These are phyloP conservation scores for Aspergillus taichungensis DNA, from an alignment of 495 filamentous ascomycete species.

Conservation along the genomic window DNA sequence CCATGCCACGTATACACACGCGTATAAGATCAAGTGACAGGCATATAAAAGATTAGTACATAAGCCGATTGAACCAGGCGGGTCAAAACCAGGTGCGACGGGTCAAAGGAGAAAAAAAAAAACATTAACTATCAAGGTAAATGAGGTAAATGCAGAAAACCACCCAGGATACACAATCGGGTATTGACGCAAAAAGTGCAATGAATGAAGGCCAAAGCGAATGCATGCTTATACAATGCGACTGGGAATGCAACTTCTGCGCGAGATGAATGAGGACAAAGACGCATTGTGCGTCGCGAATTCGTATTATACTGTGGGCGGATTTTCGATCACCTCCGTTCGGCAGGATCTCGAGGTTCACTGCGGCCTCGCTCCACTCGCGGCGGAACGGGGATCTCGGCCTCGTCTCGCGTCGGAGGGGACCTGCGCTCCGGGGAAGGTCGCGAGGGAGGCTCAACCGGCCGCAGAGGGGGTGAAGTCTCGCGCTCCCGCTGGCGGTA, in stretches of 20 bases:
- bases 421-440: conserved; percentile 13
- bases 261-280: conserved; percentile 2
- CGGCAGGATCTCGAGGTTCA: conserved; percentile 18
- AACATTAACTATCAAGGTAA: conserved; percentile 13
- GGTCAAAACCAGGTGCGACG: not conserved
- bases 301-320: conserved; percentile 6
- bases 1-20: too few species aligned
- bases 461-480: conserved; percentile 12
- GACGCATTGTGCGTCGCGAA: conserved; percentile 1
- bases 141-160: conserved; percentile 2
- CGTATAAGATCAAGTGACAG: too few species aligned
- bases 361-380: conserved; percentile 20
- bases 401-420: conserved; percentile 17
- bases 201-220: conserved; percentile 1
- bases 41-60: too few species aligned
- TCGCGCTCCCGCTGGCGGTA: conserved; percentile 14
- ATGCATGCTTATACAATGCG: conserved; percentile 13
- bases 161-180: conserved; percentile 18
- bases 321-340: not conserved
- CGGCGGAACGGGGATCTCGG: conserved; percentile 13
- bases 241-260: conserved; percentile 8
- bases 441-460: conserved; percentile 12
- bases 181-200: conserved; percentile 18
- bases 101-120: conserved; percentile 1
- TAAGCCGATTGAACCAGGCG: too few species aligned